These are phyloP conservation scores for Hordeum vulgare DNA, from an alignment of 176 grass and related monocot species.

Conservation along the genomic window DNA sequence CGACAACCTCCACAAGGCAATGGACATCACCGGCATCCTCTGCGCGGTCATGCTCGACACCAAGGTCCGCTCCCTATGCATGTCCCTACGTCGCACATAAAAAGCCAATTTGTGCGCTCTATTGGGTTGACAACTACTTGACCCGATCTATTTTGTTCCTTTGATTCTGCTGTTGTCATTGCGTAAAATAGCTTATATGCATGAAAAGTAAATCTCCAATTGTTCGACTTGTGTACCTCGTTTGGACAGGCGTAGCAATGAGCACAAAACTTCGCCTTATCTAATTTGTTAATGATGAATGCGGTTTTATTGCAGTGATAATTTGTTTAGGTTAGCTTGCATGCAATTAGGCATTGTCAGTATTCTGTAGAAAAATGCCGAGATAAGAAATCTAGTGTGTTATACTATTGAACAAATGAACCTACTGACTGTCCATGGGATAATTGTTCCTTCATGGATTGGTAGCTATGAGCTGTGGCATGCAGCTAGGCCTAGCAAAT, in stretches of 20 bases:
- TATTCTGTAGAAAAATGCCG: background rate
- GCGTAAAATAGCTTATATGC: background rate
- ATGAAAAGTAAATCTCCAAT: background rate
- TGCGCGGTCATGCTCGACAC: constrained; percentile 97
- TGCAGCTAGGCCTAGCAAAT: background rate
- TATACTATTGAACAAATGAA: background rate
- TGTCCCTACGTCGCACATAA: background rate
- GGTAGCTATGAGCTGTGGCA: background rate
- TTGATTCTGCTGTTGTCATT: background rate
- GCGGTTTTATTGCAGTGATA: no score
- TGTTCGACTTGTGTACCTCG: background rate
- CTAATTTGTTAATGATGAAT: no score
- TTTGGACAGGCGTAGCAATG: no score
- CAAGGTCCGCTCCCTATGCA: constrained; percentile 31
- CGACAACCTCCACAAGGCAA: constrained; percentile 65
- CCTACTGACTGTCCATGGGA: background rate
- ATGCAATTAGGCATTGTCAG: background rate
- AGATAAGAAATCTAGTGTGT: background rate
- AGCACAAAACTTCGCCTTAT: no score
- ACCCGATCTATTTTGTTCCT: constrained; percentile 7
- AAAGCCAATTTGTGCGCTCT: background rate
- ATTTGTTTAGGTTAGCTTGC: background rate
- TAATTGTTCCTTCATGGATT: background rate
- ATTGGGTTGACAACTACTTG: background rate
- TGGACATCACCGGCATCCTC: constrained; percentile 65